Evolutionary conservation across 2,329 filamentous ascomycete genomes (phyloP), one percentile per base, ranked within the genome.

Genomic region (Cladorrhinum sp.): DNA sequence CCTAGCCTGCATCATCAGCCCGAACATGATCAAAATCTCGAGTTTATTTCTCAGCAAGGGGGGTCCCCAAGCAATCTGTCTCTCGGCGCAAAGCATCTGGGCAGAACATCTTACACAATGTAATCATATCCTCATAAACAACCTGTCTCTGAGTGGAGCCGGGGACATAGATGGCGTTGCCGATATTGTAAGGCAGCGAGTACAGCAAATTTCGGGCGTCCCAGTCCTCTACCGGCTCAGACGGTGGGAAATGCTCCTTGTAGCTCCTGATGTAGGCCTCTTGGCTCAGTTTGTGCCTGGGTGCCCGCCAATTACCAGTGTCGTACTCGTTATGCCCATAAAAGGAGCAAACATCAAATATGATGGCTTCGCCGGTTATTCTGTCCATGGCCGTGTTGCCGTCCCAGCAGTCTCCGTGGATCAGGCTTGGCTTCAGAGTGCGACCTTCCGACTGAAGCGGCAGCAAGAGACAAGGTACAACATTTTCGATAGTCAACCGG

Each of bases 401-500:
- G 20, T 75, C 72, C 71, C 72, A 75, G 2, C 73, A 57, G 50
- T 75, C 70, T 1, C 73, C 73, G 29, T 75, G 73, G 1, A 73
- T 58, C 1, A 75, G 58, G 25, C 68, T 67, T 1, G 73, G 73
- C 57, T 70, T 70, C 27, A 75, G 69, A 2, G 50, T 61, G 2
- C 72, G 66, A 1, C 72, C 72, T 10, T 69, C 65, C 7, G 66
- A 63, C 61, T 74, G 67, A 9, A 76, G 59, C 0, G 68, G 69
- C 1, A 65, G 56, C 0, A 75, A 64, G 1, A 75, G 68, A 7
- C 71, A 60, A 5, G 70, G 72, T 1, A 74, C 66, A 1, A 74
- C 69, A 23, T 68, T 69, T 0, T 65, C 59, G 1, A 71, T 29
- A 2, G 58, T n/a, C n/a, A n/a, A n/a, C n/a, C n/a, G n/a, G n/a